phyloP scores from a whole-genome alignment of 345 rosid genomes.

The Zanthoxylum bungeanum region DNA sequence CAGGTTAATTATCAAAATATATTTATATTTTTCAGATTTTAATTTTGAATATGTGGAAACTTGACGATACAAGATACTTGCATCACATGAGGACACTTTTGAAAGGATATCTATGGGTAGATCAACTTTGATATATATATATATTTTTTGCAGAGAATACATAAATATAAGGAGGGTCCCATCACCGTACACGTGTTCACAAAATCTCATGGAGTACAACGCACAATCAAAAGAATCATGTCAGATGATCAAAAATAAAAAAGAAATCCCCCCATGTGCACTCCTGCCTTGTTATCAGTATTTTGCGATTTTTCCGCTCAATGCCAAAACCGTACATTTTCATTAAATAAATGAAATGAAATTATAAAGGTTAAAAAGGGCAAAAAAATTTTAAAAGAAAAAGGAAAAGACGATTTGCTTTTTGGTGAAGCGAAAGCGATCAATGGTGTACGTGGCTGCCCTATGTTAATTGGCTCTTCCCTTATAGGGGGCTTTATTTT shows the following conservation, averaged over 20 bases:
- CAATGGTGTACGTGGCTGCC: constrained; percentile 1
- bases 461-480: neutral
- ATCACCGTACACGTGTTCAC: constrained; percentile 27
- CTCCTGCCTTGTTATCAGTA: neutral
- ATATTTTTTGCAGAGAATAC: neutral
- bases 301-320: constrained; percentile 13
- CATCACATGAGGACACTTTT: neutral
- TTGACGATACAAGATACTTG: neutral
- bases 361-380: neutral
- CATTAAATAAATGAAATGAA: neutral
- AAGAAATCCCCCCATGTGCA: constrained; percentile 10
- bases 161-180: neutral
- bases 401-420: constrained; percentile 12
- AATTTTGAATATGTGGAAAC: too few relatives aligned
- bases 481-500: neutral
- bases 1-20: neutral
- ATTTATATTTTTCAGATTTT: too few relatives aligned
- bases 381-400: too few relatives aligned
- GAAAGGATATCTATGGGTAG: neutral
- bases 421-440: constrained; percentile 11
- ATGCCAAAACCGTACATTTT: constrained; percentile 16
- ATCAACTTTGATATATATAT: neutral
- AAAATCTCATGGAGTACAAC: constrained; percentile 1
- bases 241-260: constrained; percentile 6
- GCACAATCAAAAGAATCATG: constrained; percentile 24